phyloP scores from a whole-genome alignment of 1,284 basidiomycete species.

The Rhodofomes roseus region DNA sequence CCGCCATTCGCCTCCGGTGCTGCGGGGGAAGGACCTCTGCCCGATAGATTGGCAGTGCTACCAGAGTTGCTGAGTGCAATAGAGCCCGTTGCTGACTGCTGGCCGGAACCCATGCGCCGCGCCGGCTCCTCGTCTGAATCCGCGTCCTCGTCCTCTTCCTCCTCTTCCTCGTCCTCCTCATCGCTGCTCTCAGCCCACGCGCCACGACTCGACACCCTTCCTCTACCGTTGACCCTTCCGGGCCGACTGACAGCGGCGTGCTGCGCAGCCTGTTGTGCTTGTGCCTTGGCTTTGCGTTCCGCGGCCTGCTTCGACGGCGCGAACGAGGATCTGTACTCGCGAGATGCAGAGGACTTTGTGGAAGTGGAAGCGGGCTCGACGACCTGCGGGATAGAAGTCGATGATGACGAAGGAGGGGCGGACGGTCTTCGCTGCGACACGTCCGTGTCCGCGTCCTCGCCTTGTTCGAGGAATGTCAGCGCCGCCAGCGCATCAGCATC shows the following conservation, averaged over 20 bases:
- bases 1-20: constrained; percentile 20
- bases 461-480: constrained; percentile 65
- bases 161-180: constrained; percentile 76
- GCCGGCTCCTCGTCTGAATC: constrained; percentile 57
- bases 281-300: constrained; percentile 77
- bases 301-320: constrained; percentile 78
- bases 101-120: constrained; percentile 28
- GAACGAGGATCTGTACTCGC: constrained; percentile 65
- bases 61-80: constrained; percentile 22
- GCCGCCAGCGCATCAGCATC: constrained; percentile 74
- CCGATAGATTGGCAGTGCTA: constrained; percentile 22
- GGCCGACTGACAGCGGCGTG: constrained; percentile 72
- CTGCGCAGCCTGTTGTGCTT: constrained; percentile 77
- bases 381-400: constrained; percentile 24
- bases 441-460: constrained; percentile 29
- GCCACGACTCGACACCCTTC: constrained; percentile 40
- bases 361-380: constrained; percentile 16
- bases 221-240: constrained; percentile 63
- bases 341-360: constrained; percentile 17
- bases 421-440: constrained; percentile 18
- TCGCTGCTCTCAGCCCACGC: constrained; percentile 77
- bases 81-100: constrained; percentile 24
- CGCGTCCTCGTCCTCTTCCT: constrained; percentile 69
- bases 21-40: constrained; percentile 26
- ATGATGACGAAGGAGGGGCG: constrained; percentile 12